Conservation (phyloP, 768 basidiomycete genomes). For the Xerocomus brunneocitrinus region DNA sequence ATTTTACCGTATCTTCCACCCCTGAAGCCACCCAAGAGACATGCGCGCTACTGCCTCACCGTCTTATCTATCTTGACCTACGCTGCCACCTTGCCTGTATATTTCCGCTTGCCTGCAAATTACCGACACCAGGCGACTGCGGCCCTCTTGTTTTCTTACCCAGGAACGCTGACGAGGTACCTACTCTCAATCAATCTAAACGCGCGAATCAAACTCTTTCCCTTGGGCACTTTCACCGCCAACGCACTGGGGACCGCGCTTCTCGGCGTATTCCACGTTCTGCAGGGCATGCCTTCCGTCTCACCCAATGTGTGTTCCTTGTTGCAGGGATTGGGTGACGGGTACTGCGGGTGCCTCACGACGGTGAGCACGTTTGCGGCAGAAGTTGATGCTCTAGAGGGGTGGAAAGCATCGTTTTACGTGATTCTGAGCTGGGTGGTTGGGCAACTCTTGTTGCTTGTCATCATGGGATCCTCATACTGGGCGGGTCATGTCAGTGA, state of each 20-base stretch:
- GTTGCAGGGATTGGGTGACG: constrained; percentile 80
- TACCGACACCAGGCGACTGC: constrained; percentile 82
- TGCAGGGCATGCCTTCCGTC: constrained; percentile 48
- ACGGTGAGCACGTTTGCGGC: constrained; percentile 92
- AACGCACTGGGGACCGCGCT: constrained; percentile 81
- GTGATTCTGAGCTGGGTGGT: constrained; percentile 59
- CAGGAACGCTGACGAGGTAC: constrained; percentile 84
- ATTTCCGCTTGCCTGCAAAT: constrained; percentile 62
- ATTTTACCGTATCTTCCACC: constrained; percentile 40
- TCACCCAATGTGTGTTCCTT: constrained; percentile 61
- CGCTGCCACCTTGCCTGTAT: constrained; percentile 70
- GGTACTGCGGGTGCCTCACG: constrained; percentile 92
- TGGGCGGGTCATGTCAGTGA: constrained; percentile 46
- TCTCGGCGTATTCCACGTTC: constrained; percentile 65
- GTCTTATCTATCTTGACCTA: constrained; percentile 61
- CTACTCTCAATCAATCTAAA: constrained; percentile 72
- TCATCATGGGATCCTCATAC: constrained; percentile 67
- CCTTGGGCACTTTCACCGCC: constrained; percentile 74
- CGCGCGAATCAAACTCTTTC: constrained; percentile 52
- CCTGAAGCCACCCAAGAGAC: constrained; percentile 38
- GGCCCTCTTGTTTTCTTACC: constrained; percentile 84
- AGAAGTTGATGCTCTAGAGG: constrained; percentile 59
- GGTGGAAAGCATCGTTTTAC: constrained; percentile 64
- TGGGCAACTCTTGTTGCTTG: constrained; percentile 65
- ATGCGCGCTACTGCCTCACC: constrained; percentile 48